Percentiles rank a stretch among this genome's conserved stretches.
Conservation (phyloP, 1,284 basidiomycete species). For the Acaromyces ingoldii region DNA sequence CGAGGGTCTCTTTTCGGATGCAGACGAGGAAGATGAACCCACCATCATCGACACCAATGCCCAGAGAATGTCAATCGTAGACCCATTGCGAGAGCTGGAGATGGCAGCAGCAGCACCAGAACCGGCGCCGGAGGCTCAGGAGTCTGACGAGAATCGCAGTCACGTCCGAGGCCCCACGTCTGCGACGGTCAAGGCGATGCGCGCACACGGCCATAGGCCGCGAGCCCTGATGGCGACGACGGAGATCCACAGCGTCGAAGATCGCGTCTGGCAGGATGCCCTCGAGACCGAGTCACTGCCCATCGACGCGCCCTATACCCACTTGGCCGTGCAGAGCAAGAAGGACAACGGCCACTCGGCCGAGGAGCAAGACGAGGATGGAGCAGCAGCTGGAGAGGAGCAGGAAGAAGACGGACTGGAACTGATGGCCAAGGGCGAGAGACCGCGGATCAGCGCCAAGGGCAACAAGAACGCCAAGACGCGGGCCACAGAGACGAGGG, state of each 20-base stretch:
- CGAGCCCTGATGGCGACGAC: conserved; percentile 20
- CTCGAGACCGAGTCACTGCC: conserved; percentile 22
- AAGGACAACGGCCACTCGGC: neutral
- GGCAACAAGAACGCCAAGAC: neutral
- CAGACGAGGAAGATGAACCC: neutral
- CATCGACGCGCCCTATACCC: conserved; percentile 35
- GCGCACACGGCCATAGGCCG: conserved; percentile 7
- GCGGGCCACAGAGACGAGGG: too few relatives aligned
- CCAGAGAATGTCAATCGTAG: too few relatives aligned
- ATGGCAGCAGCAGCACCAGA: neutral
- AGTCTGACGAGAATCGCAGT: too few relatives aligned
- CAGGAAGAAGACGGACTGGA: neutral
- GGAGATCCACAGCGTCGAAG: conserved; percentile 24
- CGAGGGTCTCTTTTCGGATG: neutral
- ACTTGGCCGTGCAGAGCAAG: conserved; percentile 17
- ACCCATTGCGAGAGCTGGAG: neutral
- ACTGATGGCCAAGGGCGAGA: neutral
- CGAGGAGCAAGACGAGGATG: conserved; percentile 1
- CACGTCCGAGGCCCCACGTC: neutral
- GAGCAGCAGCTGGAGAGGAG: neutral
- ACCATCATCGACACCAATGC: too few relatives aligned
- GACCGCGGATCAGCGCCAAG: neutral
- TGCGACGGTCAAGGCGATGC: neutral
- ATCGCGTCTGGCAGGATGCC: conserved; percentile 28
- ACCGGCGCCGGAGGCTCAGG: neutral